Evolutionary conservation across 2,329 filamentous ascomycete species (phyloP).

Genomic region (Penicillium vulpinum): DNA sequence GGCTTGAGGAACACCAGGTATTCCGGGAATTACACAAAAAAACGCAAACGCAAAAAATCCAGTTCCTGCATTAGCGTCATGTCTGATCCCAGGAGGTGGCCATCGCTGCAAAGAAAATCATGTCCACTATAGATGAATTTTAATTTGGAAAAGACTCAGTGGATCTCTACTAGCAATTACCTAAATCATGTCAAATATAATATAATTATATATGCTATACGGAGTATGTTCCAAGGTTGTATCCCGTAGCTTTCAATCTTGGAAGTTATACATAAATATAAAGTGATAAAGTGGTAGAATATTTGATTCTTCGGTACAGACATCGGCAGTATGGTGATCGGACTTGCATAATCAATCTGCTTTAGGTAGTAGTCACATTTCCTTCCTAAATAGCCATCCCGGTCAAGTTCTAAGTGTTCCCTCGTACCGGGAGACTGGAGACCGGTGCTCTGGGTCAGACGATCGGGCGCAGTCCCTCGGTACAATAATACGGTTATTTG

Average conservation of each 20-base stretch:
- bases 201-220: neutral
- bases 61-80: constrained; percentile 43
- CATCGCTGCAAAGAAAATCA: constrained; percentile 10
- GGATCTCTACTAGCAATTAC: neutral
- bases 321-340: constrained; percentile 5
- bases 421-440: neutral
- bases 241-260: too few relatives aligned
- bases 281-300: neutral
- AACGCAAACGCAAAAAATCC: constrained; percentile 9
- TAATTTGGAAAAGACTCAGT: neutral
- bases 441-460: constrained; percentile 7
- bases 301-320: neutral
- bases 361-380: neutral
- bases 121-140: constrained; percentile 3
- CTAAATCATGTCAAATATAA: neutral
- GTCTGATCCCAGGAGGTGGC: constrained; percentile 14
- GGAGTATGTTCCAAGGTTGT: too few relatives aligned
- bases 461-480: constrained; percentile 9
- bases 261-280: neutral
- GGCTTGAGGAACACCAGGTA: neutral
- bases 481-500: neutral
- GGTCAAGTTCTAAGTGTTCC: neutral
- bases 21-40: neutral
- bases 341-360: constrained; percentile 9
- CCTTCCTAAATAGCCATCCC: neutral